Evolutionary conservation across 164 flowering plant genomes (phyloP), one percentile per base, ranked within the genome.

Genomic region (Echeveria elegans): DNA sequence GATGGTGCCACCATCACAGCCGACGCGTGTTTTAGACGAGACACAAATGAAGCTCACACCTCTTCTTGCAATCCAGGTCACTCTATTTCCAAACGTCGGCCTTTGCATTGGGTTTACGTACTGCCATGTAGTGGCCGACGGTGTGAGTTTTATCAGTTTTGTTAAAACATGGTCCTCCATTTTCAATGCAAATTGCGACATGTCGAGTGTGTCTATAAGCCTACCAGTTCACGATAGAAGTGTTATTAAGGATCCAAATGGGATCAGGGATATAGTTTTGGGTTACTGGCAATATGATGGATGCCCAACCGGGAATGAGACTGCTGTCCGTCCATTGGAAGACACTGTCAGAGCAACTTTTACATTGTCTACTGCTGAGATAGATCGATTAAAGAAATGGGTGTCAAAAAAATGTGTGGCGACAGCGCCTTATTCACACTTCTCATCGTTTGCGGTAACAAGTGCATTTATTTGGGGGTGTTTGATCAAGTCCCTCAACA

Each of bases 381-480:
- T 80, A 18, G 65, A 78, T 21, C 41, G 53, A 4, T 73, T 82
- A 9, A 73, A 74, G 29, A 37, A 62, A 15, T 68, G 59, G 65
- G 68, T 79, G 10, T 3, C 1, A 0, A 36, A 15, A 3, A 36
- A 47, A 36, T 70, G 52, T 19, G 7, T 5, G 38, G 40, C 0
- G 40, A 6, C 10, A 37, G 40, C 9, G 40, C 48, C 48, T 15
- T n/a, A n/a, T n/a, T 60, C 16, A 0, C 72, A 72, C 36, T n/a
- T 68, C 15, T 79, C 86, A 1, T 62, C 79, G 0, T 86, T 76
- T 34, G 72, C 70, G 7, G 71, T 75, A 0, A 59, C 66, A 1
- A 74, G 77, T 18, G 83, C 87, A 0, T 76, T 70, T n/a, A 64
- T 71, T 1, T 81, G 87, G 86, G 70, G 53, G 16, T 80, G 87